Conservation (phyloP, 1,284 basidiomycete genomes). For the Ceratobasidium sp. region DNA sequence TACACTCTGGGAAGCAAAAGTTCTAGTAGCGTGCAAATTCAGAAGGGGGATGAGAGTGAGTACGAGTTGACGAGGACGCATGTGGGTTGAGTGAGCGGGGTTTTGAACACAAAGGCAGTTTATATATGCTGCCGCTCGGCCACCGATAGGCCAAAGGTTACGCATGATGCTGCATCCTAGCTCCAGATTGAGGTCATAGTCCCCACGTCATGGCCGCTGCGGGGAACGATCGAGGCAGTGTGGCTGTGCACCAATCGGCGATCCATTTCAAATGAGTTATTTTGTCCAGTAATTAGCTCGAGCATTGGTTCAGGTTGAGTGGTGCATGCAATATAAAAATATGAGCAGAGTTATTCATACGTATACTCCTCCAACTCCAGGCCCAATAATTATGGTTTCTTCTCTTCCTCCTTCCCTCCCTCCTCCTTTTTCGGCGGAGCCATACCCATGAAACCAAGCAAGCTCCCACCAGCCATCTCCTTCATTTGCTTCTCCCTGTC, state of each 20-base stretch:
- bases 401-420: conserved; percentile 2
- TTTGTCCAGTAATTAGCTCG: neutral
- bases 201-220: neutral
- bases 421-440: conserved; percentile 36
- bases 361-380: neutral
- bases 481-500: conserved; percentile 83
- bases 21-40: conserved; percentile 23
- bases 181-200: neutral
- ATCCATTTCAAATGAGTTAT: conserved; percentile 9
- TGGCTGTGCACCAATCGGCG: conserved; percentile 28
- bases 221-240: neutral
- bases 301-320: conserved; percentile 16
- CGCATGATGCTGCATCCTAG: too few relatives aligned
- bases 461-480: conserved; percentile 64
- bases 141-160: too few relatives aligned
- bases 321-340: conserved; percentile 44
- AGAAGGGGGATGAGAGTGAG: conserved; percentile 31
- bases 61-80: conserved; percentile 29
- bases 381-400: conserved; percentile 19
- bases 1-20: conserved; percentile 26
- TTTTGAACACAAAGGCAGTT: neutral
- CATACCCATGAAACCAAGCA: conserved; percentile 57
- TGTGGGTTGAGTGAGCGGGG: neutral
- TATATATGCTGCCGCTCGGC: conserved; percentile 1
- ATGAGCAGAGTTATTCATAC: neutral